Evolutionary conservation across 2,329 filamentous ascomycete genomes (phyloP).

Genomic region (Colletotrichum chrysophilum): DNA sequence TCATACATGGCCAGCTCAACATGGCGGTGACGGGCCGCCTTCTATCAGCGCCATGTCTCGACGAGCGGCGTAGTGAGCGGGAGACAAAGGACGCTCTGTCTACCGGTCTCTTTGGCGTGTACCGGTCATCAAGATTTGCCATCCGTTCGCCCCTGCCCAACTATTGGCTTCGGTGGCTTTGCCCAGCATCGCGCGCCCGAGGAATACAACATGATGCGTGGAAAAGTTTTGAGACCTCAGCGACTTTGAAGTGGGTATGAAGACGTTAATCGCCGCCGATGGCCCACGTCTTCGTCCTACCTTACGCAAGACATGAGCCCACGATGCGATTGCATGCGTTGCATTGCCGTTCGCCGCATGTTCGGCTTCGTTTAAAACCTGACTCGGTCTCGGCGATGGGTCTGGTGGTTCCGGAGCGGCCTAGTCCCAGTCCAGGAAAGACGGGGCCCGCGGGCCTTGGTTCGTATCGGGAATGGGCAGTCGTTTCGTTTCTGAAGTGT

Average conservation of each 20-base stretch:
- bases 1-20: background rate
- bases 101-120: background rate
- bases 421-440: constrained; percentile 9
- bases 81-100: constrained; percentile 7
- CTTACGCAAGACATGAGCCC: constrained; percentile 4
- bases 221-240: background rate
- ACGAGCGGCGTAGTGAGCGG: constrained; percentile 3
- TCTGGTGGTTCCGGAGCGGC: constrained; percentile 12
- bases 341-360: background rate
- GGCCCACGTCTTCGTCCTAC: constrained; percentile 5
- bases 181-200: background rate
- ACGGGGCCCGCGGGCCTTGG: background rate
- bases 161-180: background rate
- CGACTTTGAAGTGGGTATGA: background rate
- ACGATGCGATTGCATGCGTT: constrained; percentile 2
- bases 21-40: constrained; percentile 5
- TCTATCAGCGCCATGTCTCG: constrained; percentile 19
- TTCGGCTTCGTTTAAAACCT: constrained; percentile 4
- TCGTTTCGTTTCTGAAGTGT: background rate
- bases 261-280: background rate
- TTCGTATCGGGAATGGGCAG: background rate
- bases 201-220: background rate
- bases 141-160: background rate
- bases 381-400: constrained; percentile 18
- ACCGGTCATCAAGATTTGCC: background rate